Evolutionary conservation across 495 filamentous ascomycete species (phyloP), one percentile per base, ranked within the genome.

Genomic region (Xylaria telfairii): DNA sequence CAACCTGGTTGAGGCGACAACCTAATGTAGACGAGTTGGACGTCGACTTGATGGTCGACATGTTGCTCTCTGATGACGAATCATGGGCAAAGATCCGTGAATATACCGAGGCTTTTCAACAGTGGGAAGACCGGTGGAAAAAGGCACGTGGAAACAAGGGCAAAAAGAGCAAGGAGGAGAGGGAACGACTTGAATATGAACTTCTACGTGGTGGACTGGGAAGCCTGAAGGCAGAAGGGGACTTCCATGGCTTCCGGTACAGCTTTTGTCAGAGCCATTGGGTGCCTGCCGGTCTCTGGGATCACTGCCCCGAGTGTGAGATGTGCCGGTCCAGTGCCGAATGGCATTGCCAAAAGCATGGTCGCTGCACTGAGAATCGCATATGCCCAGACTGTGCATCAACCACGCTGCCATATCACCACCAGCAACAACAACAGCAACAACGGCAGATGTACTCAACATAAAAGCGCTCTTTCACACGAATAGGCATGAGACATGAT

Each of bases 381-480:
- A 59, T 73, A 24, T 78, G 76, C 46, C 70, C 73, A 8, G 72
- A 69, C n/a, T 78, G 76, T 60, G 69, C 69, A 42, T 69, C 73
- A 34, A 69, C 67, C 53, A 78, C 76, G 69, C 53, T 78, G 47
- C 53, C 71, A 17, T 71, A 68, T 10, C 76, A 76, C 64, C 60
- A 90, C 73, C 86, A 91, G 74, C 81, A 74, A 75, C 89, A 56
- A 84, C 87, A 66, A 56, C 89, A 91, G 74, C 46, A 42, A 30
- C 68, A 73, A 42, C 80, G 51, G 26, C 68, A 70, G 51, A 64
- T 70, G 60, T 70, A 70, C 51, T 65, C 56, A 19, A 51, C 24
- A 21, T 28, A 26, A 62, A 47, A 41, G 15, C 34, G 17, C 9
- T 19, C 68, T n/a, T 57, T 13, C 19, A 49, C 15, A 65, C 42